A percentile compares a stretch with the other conserved stretches of the same genome.
Evolutionary conservation across 2,329 filamentous ascomycete genomes (phyloP).

Genomic region (Pseudohalonectria lignicola): DNA sequence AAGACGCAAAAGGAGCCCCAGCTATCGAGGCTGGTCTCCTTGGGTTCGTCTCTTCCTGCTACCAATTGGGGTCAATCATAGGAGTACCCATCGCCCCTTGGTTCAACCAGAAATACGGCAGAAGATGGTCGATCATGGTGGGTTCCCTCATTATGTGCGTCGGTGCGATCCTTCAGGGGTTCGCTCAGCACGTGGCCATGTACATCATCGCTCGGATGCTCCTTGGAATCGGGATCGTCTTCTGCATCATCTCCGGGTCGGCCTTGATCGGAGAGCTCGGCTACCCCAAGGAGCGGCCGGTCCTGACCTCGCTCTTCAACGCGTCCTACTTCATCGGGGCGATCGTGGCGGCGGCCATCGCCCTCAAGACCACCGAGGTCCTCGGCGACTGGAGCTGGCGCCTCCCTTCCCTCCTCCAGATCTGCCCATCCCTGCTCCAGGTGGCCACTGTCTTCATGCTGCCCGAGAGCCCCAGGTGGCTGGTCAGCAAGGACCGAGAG

Average conservation of each 20-base stretch:
- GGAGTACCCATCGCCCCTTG: constrained; percentile 13
- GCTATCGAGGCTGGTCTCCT: not conserved
- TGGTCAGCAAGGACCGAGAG: constrained; percentile 5
- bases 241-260: constrained; percentile 46
- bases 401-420: constrained; percentile 28
- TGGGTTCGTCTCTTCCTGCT: constrained; percentile 22
- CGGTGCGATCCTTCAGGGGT: constrained; percentile 40
- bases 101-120: constrained; percentile 38
- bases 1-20: not conserved
- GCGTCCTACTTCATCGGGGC: constrained; percentile 40
- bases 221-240: constrained; percentile 51
- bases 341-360: constrained; percentile 36
- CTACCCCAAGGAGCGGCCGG: constrained; percentile 48
- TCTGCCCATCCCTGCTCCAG: constrained; percentile 8
- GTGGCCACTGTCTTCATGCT: constrained; percentile 5
- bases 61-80: constrained; percentile 9
- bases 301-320: constrained; percentile 48
- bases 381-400: constrained; percentile 25
- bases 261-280: constrained; percentile 48
- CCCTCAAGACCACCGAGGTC: constrained; percentile 31
- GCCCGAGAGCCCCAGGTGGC: constrained; percentile 8
- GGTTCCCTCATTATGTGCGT: constrained; percentile 40
- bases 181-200: constrained; percentile 35
- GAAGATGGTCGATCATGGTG: constrained; percentile 39
- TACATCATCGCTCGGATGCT: constrained; percentile 48